Percentiles rank a stretch among this genome's conserved stretches.
Conservation (phyloP, 768 basidiomycete genomes). For the Leucocoprinus leucothites region DNA sequence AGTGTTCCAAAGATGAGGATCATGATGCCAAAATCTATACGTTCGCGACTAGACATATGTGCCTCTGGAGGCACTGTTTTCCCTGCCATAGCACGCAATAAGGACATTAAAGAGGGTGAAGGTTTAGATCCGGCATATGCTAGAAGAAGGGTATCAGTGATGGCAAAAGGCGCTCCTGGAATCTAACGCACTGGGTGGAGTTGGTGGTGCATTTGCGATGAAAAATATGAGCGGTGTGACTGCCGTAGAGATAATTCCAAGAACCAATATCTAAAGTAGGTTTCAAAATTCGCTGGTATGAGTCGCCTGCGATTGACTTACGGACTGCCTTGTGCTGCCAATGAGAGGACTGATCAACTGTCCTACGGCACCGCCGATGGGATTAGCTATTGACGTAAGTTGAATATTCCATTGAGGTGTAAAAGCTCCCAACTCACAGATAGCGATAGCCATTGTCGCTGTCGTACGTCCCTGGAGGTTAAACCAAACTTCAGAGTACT, state of each 20-base stretch:
- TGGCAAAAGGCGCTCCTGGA: background rate
- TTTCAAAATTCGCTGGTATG: background rate
- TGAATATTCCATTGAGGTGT: background rate
- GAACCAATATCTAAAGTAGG: conserved; percentile 54
- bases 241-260: conserved; percentile 69
- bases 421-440: conserved; percentile 31
- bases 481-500: conserved; percentile 85
- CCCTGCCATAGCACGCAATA: conserved; percentile 54
- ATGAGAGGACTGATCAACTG: conserved; percentile 70
- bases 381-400: conserved; percentile 51
- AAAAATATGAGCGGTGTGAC: conserved; percentile 57
- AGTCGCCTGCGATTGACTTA: conserved; percentile 27
- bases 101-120: conserved; percentile 49
- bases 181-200: conserved; percentile 64
- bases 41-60: conserved; percentile 62
- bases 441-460: conserved; percentile 60
- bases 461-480: conserved; percentile 73
- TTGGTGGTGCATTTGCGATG: conserved; percentile 61
- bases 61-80: conserved; percentile 35
- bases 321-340: conserved; percentile 53
- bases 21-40: conserved; percentile 67
- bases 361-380: conserved; percentile 68
- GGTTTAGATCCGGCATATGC: conserved; percentile 68
- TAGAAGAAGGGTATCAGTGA: conserved; percentile 23
- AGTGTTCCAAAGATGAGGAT: conserved; percentile 59